Conservation (phyloP, 2,329 filamentous ascomycete genomes). For the Colletotrichum lupini region DNA sequence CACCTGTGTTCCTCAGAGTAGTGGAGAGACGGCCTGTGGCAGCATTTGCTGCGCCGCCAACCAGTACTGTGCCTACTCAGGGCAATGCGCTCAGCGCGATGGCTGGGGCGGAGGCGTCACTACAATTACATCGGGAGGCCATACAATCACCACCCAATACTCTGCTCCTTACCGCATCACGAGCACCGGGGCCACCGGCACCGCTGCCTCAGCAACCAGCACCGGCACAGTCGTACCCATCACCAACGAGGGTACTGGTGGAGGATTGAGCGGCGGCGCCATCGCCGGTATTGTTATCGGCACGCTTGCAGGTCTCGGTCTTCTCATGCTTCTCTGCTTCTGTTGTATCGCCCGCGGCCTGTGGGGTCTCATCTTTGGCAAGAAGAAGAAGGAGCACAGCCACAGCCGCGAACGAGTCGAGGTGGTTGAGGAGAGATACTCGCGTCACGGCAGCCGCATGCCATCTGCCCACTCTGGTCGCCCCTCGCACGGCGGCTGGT, state of each 20-base stretch:
- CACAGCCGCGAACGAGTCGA: conserved; percentile 66
- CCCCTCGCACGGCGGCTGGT: conserved; percentile 68
- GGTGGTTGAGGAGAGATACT: conserved; percentile 72
- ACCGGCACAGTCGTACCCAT: conserved; percentile 59
- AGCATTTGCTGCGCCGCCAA: conserved; percentile 75
- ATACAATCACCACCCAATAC: conserved; percentile 65
- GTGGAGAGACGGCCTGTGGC: conserved; percentile 72
- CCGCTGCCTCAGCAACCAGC: conserved; percentile 65
- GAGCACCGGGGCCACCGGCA: conserved; percentile 63
- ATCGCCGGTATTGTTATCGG: conserved; percentile 87
- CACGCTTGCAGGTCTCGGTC: conserved; percentile 71
- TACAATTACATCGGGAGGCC: conserved; percentile 57
- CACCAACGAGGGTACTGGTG: conserved; percentile 46
- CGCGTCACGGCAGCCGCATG: conserved; percentile 55
- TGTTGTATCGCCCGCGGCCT: conserved; percentile 76
- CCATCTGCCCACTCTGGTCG: conserved; percentile 58
- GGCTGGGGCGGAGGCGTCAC: conserved; percentile 45
- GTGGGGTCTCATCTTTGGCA: conserved; percentile 73
- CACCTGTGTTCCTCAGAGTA: conserved; percentile 61
- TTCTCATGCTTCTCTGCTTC: conserved; percentile 78
- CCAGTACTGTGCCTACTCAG: conserved; percentile 72
- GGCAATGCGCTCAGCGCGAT: conserved; percentile 66
- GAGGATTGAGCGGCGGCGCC: conserved; percentile 73
- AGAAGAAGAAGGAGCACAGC: conserved; percentile 58
- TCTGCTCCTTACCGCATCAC: conserved; percentile 63